A percentile compares a stretch with the other conserved stretches of the same genome.
Evolutionary conservation across 805 yeast genomes (phyloP).

Genomic region (Sugiyamaella marilandica): DNA sequence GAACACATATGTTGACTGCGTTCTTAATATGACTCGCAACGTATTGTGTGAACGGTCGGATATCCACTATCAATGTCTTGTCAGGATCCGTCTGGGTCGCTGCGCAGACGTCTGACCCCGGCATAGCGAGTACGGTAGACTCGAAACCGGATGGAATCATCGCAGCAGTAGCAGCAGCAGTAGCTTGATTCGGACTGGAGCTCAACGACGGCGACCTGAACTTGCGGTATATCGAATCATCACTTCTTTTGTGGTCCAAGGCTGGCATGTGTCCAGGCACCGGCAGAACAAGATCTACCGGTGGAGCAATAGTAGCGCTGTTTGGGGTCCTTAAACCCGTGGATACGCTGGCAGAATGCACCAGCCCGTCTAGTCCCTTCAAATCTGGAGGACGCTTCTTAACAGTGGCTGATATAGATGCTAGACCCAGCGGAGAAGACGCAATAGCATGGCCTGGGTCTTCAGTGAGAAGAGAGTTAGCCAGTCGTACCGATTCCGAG

Average conservation of each 20-base stretch:
- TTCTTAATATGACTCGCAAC: constrained; percentile 51
- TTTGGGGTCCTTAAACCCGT: not conserved
- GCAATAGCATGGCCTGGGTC: not conserved
- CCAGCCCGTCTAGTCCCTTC: not conserved
- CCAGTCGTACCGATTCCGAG: not conserved
- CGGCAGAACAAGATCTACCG: not conserved
- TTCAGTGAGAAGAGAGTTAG: not conserved
- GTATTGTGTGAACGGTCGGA: constrained; percentile 75
- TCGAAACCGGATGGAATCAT: not conserved
- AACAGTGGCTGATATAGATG: not conserved
- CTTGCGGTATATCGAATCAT: constrained; percentile 3
- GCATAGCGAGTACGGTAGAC: not conserved
- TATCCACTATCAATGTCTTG: constrained; percentile 59
- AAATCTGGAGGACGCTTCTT: constrained; percentile 2
- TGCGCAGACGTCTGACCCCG: not conserved
- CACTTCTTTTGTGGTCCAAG: not conserved
- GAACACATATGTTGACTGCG: constrained; percentile 76
- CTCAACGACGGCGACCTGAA: constrained; percentile 6
- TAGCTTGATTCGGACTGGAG: not conserved
- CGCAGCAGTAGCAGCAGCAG: not conserved
- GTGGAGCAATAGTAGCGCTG: not conserved
- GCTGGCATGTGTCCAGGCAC: not conserved
- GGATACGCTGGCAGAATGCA: not conserved
- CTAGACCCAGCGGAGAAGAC: not conserved
- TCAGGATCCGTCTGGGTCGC: not conserved